These are phyloP conservation scores for Globisporangium polare DNA, from an alignment of 352 stramenopile species.

Conservation along the genomic window DNA sequence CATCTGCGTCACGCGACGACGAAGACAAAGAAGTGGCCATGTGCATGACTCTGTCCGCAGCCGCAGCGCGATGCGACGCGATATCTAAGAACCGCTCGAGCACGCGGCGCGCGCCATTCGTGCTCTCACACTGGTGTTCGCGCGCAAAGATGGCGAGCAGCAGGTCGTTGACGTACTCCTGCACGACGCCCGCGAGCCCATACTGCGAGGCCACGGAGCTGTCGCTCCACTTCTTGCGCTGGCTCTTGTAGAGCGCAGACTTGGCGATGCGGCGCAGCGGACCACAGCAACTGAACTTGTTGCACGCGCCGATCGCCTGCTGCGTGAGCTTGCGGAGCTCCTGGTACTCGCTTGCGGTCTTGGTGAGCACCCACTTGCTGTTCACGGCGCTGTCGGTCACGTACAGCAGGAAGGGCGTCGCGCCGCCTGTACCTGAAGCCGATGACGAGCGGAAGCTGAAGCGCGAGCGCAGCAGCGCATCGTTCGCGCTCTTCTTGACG, in stretches of 20 bases:
- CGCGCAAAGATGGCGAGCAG: conserved; percentile 30
- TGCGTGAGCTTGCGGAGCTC: conserved; percentile 39
- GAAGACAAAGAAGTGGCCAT: not conserved
- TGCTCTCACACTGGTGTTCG: conserved; percentile 40
- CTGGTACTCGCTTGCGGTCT: conserved; percentile 41
- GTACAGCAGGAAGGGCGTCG: conserved; percentile 58
- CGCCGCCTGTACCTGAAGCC: conserved; percentile 1
- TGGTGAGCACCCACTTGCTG: conserved; percentile 70
- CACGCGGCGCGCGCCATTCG: conserved; percentile 25
- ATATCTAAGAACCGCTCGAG: conserved; percentile 61
- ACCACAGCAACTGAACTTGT: conserved; percentile 44
- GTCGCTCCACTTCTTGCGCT: conserved; percentile 30
- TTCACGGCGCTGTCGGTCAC: conserved; percentile 62
- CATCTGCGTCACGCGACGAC: not conserved
- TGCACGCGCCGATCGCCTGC: conserved; percentile 31
- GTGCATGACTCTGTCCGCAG: conserved; percentile 8
- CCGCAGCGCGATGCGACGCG: conserved; percentile 14
- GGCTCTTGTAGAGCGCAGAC: conserved; percentile 33
- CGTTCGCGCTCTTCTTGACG: conserved; percentile 27
- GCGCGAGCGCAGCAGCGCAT: conserved; percentile 8
- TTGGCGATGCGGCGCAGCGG: conserved; percentile 51
- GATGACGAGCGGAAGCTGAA: conserved; percentile 9
- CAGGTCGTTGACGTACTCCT: conserved; percentile 67
- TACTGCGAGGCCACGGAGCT: conserved; percentile 33
- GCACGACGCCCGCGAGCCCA: conserved; percentile 40